phyloP scores from a whole-genome alignment of 2,329 filamentous ascomycete species.

The Sordariomycetes sp. region DNA sequence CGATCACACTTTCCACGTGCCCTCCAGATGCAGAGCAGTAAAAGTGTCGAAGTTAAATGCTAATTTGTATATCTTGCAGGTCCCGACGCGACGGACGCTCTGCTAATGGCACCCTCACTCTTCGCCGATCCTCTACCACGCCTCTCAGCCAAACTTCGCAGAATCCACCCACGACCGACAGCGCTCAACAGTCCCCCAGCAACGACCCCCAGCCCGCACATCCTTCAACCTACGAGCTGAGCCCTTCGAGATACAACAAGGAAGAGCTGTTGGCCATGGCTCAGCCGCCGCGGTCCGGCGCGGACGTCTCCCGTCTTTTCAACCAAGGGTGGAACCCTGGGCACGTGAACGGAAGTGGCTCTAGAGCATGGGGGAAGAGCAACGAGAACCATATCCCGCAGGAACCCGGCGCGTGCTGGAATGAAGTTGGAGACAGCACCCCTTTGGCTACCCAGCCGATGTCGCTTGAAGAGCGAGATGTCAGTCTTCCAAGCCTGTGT shows the following conservation, averaged over 20 bases:
- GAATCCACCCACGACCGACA: conserved; percentile 22
- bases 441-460: conserved; percentile 69
- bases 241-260: conserved; percentile 59
- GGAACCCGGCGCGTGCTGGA: conserved; percentile 92
- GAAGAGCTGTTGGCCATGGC: conserved; percentile 73
- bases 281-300: conserved; percentile 37
- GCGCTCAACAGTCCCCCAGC: conserved; percentile 26
- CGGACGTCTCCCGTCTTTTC: conserved; percentile 56
- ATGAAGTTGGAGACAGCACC: conserved; percentile 56
- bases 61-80: conserved; percentile 33
- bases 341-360: conserved; percentile 52
- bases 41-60: no score
- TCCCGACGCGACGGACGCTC: conserved; percentile 47
- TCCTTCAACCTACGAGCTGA: conserved; percentile 19
- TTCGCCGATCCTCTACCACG: conserved; percentile 54
- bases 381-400: conserved; percentile 64
- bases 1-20: no score
- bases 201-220: conserved; percentile 24
- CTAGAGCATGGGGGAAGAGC: conserved; percentile 68
- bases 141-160: conserved; percentile 34
- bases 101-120: conserved; percentile 54
- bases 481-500: no score
- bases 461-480: conserved; percentile 51
- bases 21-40: no score
- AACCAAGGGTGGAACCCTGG: conserved; percentile 73